These are phyloP conservation scores for Elaeis oleifera DNA, from an alignment of 202 grass and related monocot species.

Conservation along the genomic window DNA sequence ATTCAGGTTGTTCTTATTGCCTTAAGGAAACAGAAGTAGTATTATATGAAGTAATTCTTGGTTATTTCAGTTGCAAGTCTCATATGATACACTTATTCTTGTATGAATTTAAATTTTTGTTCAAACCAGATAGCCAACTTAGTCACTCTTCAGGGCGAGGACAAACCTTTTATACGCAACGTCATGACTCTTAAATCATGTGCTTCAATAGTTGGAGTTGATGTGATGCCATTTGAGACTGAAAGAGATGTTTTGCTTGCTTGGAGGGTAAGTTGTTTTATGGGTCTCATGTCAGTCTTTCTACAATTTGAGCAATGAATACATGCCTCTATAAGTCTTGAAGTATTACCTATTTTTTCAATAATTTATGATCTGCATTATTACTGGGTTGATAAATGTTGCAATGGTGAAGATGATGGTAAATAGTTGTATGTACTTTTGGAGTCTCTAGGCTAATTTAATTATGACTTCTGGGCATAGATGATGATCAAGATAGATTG, in stretches of 20 bases:
- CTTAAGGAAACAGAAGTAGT: slow-evolving; percentile 9
- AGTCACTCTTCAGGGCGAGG: slow-evolving; percentile 90
- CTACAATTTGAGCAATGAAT: slow-evolving; percentile 11
- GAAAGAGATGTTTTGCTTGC: slow-evolving; percentile 82
- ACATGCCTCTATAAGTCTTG: neutral
- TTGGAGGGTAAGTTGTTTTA: slow-evolving; percentile 71
- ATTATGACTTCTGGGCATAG: too few species aligned
- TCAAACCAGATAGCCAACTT: slow-evolving; percentile 81
- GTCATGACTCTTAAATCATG: slow-evolving; percentile 98
- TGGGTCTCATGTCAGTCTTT: slow-evolving; percentile 1
- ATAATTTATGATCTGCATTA: too few species aligned
- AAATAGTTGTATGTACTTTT: too few species aligned
- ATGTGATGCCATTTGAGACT: slow-evolving; percentile 94
- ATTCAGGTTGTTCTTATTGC: slow-evolving; percentile 74
- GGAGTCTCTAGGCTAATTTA: too few species aligned
- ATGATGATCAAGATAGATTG: too few species aligned
- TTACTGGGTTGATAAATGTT: too few species aligned
- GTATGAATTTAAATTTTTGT: slow-evolving; percentile 20
- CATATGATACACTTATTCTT: slow-evolving; percentile 5
- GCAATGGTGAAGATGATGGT: too few species aligned
- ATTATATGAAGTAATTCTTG: slow-evolving; percentile 17
- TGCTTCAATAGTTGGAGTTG: slow-evolving; percentile 80
- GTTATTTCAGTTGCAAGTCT: slow-evolving; percentile 7
- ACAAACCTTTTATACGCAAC: slow-evolving; percentile 70
- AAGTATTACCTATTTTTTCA: too few species aligned